These are phyloP conservation scores for Cystobasidiaceae sp. DNA, from an alignment of 1,284 basidiomycete genomes.

Conservation along the genomic window DNA sequence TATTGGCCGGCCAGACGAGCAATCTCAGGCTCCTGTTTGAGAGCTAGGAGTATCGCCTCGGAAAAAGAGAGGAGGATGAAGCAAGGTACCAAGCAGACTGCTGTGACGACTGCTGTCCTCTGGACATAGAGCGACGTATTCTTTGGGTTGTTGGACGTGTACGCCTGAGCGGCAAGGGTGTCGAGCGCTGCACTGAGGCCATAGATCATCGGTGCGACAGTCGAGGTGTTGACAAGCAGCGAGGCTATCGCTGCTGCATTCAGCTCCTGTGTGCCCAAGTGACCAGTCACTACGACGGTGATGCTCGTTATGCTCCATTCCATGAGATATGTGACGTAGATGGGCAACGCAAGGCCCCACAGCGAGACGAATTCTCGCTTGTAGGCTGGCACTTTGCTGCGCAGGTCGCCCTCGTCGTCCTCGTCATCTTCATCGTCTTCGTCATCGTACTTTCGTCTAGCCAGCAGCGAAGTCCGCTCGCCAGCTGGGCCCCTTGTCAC, in stretches of 20 bases:
- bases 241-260: conserved; percentile 17
- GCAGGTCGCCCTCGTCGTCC: background rate
- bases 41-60: background rate
- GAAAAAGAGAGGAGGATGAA: background rate
- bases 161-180: conserved; percentile 16
- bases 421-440: background rate
- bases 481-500: background rate
- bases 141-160: conserved; percentile 11
- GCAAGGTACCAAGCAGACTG: background rate
- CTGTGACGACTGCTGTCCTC: conserved; percentile 9
- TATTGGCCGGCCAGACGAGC: conserved; percentile 20
- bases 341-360: conserved; percentile 8
- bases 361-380: background rate
- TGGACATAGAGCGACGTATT: conserved; percentile 19
- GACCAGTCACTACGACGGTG: conserved; percentile 7
- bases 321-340: conserved; percentile 11
- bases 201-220: conserved; percentile 13
- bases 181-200: conserved; percentile 14
- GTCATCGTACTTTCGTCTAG: background rate
- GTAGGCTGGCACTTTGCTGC: background rate
- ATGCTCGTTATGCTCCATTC: conserved; percentile 11
- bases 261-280: conserved; percentile 12
- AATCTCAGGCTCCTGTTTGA: conserved; percentile 18
- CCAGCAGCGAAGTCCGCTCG: background rate
- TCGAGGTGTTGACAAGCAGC: conserved; percentile 13